Percentiles rank a stretch among this genome's conserved stretches.
Evolutionary conservation across 768 basidiomycete species (phyloP).

Genomic region (Hypholoma fasciculare): DNA sequence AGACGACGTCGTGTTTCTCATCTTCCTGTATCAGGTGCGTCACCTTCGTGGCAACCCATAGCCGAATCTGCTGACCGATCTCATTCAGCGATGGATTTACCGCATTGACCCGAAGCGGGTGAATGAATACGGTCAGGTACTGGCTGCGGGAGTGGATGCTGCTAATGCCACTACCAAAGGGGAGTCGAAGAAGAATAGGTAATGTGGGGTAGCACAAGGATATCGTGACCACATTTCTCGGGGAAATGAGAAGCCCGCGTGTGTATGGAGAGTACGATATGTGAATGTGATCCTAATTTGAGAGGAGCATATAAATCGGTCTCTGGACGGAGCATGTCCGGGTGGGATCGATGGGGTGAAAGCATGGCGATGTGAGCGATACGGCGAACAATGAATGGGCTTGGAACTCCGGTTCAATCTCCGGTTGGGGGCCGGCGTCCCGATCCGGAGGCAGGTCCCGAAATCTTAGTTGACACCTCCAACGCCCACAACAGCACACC

Average conservation of each 20-base stretch:
- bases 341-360: background rate
- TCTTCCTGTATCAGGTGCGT: conserved; percentile 89
- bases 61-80: conserved; percentile 17
- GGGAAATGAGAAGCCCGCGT: conserved; percentile 23
- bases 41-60: conserved; percentile 7
- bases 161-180: conserved; percentile 21
- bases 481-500: conserved; percentile 16
- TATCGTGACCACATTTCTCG: conserved; percentile 13
- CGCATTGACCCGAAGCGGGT: conserved; percentile 91
- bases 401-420: conserved; percentile 18
- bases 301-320: conserved; percentile 12
- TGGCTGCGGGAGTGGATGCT: conserved; percentile 48
- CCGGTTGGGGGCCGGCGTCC: conserved; percentile 34
- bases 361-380: conserved; percentile 11
- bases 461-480: conserved; percentile 23
- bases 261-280: conserved; percentile 10
- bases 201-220: conserved; percentile 3
- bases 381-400: conserved; percentile 11
- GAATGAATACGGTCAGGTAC: conserved; percentile 95
- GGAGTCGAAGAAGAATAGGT: conserved; percentile 60
- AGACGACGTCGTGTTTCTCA: conserved; percentile 88
- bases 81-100: conserved; percentile 90
- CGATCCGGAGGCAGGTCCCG: conserved; percentile 37
- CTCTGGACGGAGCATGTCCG: conserved; percentile 14
- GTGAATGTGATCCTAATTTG: conserved; percentile 14